These are phyloP conservation scores for Pelargonium cotyledonis DNA, from an alignment of 441 rosid species.

Conservation along the genomic window DNA sequence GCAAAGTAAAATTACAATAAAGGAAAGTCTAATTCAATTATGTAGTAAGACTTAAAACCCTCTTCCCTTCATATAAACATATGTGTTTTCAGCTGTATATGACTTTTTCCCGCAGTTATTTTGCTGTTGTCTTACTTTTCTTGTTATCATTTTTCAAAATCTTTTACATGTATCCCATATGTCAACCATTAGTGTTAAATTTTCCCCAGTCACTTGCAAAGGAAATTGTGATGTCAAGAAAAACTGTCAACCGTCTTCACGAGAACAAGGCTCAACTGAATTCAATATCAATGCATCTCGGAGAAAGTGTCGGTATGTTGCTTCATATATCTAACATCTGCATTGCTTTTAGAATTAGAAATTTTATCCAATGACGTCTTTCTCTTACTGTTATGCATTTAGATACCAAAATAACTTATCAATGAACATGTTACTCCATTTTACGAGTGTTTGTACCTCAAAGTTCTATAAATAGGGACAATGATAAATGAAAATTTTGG, in stretches of 20 bases:
- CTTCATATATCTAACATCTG: not conserved
- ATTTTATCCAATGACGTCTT: not conserved
- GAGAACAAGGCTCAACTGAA: conserved; percentile 49
- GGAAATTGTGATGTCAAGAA: conserved; percentile 43
- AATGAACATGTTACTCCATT: no score
- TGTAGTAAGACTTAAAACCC: no score
- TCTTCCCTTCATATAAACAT: not conserved
- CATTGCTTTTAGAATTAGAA: not conserved
- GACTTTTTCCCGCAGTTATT: not conserved
- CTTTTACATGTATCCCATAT: conserved; percentile 2
- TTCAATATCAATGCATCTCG: conserved; percentile 52
- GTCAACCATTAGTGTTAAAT: conserved; percentile 11
- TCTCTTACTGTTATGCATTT: no score
- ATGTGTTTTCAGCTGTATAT: not conserved
- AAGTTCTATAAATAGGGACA: no score
- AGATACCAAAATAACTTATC: no score
- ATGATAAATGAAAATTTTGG: no score
- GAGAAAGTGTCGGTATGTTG: conserved; percentile 46
- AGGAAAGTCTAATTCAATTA: no score
- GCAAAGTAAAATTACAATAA: not conserved
- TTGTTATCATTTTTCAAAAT: not conserved
- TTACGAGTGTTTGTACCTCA: no score
- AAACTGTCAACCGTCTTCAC: conserved; percentile 41
- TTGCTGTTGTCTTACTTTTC: not conserved
- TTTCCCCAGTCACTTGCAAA: conserved; percentile 38